These are phyloP conservation scores for Talaromyces stipitatus DNA, from an alignment of 495 filamentous ascomycete genomes.

Conservation along the genomic window DNA sequence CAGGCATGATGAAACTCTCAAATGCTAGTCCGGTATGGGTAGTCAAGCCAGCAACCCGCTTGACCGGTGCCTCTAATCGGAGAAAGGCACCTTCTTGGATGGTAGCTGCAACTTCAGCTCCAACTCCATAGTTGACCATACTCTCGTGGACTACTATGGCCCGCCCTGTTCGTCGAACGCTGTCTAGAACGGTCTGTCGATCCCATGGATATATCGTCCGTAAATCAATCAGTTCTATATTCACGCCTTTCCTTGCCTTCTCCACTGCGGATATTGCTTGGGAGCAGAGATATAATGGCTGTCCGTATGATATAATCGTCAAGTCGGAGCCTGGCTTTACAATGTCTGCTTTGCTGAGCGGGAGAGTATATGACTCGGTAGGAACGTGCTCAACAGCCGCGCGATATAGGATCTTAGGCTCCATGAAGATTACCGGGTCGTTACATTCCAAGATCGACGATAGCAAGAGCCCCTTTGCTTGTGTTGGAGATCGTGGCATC, in stretches of 20 bases:
- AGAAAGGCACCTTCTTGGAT: slow-evolving; percentile 88
- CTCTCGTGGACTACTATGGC: slow-evolving; percentile 93
- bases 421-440: slow-evolving; percentile 93
- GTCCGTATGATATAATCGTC: slow-evolving; percentile 86
- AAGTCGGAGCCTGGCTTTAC: slow-evolving; percentile 77
- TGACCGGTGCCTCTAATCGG: slow-evolving; percentile 84
- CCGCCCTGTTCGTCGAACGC: slow-evolving; percentile 83
- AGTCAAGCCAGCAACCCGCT: slow-evolving; percentile 85
- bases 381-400: slow-evolving; percentile 95
- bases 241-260: slow-evolving; percentile 63
- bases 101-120: slow-evolving; percentile 86
- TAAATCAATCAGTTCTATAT: slow-evolving; percentile 83
- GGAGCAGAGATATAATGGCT: slow-evolving; percentile 82
- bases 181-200: slow-evolving; percentile 70
- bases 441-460: slow-evolving; percentile 69
- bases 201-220: slow-evolving; percentile 96
- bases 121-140: slow-evolving; percentile 91
- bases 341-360: slow-evolving; percentile 82
- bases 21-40: slow-evolving; percentile 76
- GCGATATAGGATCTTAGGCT: slow-evolving; percentile 91
- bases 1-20: slow-evolving; percentile 84
- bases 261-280: slow-evolving; percentile 75
- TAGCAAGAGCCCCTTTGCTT: slow-evolving; percentile 87
- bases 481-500: slow-evolving; percentile 80
- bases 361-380: slow-evolving; percentile 69